phyloP scores from a whole-genome alignment of 495 filamentous ascomycete genomes.

The Penicillium parvum region DNA sequence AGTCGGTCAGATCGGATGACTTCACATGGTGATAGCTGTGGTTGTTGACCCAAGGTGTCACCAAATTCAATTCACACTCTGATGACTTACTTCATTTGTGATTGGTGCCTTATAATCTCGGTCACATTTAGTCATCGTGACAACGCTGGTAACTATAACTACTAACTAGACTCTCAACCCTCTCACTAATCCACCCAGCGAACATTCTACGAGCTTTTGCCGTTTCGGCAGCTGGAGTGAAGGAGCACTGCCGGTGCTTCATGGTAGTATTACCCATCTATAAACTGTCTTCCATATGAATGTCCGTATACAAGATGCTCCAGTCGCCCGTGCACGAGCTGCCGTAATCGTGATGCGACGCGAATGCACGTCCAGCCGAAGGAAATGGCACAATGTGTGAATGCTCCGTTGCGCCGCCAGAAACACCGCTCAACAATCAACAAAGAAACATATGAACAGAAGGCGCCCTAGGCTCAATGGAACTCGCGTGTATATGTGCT shows the following conservation, averaged over 20 bases:
- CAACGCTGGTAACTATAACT: too few species aligned
- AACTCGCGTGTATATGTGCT: conserved; percentile 17
- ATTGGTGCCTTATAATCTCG: too few species aligned
- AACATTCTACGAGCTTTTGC: too few species aligned
- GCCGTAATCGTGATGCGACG: conserved; percentile 1
- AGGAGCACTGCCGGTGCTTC: neutral
- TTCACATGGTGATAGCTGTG: too few species aligned
- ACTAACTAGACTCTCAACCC: too few species aligned
- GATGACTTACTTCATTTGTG: too few species aligned
- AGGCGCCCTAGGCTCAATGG: conserved; percentile 4
- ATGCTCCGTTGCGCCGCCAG: conserved; percentile 10
- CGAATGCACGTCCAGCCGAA: conserved; percentile 7
- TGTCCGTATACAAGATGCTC: conserved; percentile 22
- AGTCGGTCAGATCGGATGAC: too few species aligned
- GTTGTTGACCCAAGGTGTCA: too few species aligned
- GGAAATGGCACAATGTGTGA: conserved; percentile 10
- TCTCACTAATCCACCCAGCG: too few species aligned
- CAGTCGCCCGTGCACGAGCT: conserved; percentile 2
- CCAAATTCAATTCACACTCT: too few species aligned
- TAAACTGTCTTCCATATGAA: conserved; percentile 20
- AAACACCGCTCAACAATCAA: conserved; percentile 11
- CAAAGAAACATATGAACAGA: conserved; percentile 20
- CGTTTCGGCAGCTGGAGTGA: neutral
- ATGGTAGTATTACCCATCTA: conserved; percentile 22
- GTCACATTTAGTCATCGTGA: too few species aligned